phyloP scores from a whole-genome alignment of 148 eudicot genomes.

The Heliosperma pusillum region DNA sequence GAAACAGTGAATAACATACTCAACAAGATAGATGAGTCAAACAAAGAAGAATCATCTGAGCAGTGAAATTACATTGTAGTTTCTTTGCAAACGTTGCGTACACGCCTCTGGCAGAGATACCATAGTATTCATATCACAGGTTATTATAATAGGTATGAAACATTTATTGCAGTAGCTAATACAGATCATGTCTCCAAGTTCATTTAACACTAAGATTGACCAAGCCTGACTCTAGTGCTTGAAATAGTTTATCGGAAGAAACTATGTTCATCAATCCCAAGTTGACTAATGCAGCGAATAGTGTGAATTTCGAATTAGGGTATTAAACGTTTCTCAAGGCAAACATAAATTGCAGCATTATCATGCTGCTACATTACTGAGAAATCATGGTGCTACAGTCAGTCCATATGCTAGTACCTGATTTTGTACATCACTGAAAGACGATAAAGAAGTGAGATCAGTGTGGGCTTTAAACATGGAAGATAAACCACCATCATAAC shows the following conservation, averaged over 20 bases:
- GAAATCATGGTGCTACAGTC: neutral
- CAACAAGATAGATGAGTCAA: neutral
- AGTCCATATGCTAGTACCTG: slow-evolving; percentile 28
- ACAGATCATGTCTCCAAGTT: neutral
- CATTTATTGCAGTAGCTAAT: neutral
- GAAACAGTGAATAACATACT: too few species aligned
- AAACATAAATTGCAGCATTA: neutral
- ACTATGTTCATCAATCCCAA: neutral
- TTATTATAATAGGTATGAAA: neutral
- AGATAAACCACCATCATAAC: slow-evolving; percentile 28
- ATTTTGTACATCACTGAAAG: slow-evolving; percentile 24
- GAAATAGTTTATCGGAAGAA: neutral
- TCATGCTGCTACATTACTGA: too few species aligned
- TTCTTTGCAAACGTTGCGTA: neutral
- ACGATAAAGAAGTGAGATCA: slow-evolving; percentile 22
- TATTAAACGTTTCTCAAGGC: neutral
- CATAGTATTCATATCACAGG: neutral
- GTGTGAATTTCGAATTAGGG: neutral
- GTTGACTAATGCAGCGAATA: too few species aligned
- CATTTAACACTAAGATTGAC: neutral
- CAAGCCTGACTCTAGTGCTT: slow-evolving; percentile 1
- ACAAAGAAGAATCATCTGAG: neutral
- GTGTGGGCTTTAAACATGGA: slow-evolving; percentile 29
- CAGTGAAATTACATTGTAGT: neutral
- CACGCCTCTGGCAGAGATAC: neutral